Percentiles rank a stretch among this genome's conserved stretches.
Evolutionary conservation across 768 basidiomycete genomes (phyloP).

Genomic region (Tulasnella sp.): DNA sequence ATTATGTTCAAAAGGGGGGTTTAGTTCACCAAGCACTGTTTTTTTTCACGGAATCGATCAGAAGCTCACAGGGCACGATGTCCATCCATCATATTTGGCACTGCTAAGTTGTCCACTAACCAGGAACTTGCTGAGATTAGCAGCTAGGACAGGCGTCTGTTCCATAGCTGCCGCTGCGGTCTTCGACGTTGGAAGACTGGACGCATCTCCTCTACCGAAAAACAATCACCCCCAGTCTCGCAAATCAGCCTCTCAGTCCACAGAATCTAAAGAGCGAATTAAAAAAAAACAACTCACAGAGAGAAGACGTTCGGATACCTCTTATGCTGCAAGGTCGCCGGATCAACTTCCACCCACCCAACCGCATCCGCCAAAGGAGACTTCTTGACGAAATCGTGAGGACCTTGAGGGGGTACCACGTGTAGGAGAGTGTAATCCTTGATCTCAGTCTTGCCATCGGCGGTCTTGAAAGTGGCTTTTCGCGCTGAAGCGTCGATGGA

Average conservation of each 20-base stretch:
- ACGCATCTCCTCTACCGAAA: constrained; percentile 87
- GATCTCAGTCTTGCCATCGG: constrained; percentile 55
- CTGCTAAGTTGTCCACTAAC: constrained; percentile 56
- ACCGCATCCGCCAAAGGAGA: constrained; percentile 67
- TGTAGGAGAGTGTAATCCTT: constrained; percentile 78
- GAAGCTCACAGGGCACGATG: constrained; percentile 67
- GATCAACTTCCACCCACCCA: constrained; percentile 86
- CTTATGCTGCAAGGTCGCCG: constrained; percentile 66
- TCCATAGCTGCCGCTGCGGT: constrained; percentile 89
- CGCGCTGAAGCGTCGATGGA: constrained; percentile 58
- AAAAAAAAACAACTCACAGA: neutral
- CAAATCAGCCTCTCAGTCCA: neutral
- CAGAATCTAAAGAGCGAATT: neutral
- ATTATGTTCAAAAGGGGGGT: neutral
- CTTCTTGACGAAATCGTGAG: constrained; percentile 64
- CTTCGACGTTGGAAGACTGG: constrained; percentile 87
- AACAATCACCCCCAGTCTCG: constrained; percentile 59
- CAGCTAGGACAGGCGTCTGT: constrained; percentile 81
- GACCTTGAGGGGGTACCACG: constrained; percentile 86
- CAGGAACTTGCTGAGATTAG: constrained; percentile 72
- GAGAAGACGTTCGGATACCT: constrained; percentile 44
- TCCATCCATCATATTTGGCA: constrained; percentile 80
- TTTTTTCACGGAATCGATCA: neutral
- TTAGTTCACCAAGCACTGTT: constrained; percentile 8
- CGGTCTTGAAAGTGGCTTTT: constrained; percentile 74